Evolutionary conservation across 805 yeast genomes (phyloP), one percentile per base, ranked within the genome.

Genomic region (Candida maris): DNA sequence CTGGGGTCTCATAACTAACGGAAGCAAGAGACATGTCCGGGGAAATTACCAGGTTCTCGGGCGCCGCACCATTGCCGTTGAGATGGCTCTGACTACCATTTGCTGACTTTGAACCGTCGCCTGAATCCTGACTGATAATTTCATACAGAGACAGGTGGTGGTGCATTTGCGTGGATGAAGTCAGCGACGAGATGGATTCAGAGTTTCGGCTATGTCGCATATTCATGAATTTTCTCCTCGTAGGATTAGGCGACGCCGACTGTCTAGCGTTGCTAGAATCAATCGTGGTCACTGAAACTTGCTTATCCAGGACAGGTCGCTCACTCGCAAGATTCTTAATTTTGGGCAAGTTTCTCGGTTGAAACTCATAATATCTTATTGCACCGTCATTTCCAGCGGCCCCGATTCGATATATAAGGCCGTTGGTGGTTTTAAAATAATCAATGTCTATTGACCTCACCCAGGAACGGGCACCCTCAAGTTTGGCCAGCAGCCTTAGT

Each of bases 381-480:
- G 61, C 58, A 3, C 79, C 77, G 45, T 77, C 83, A 38, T 76
- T 79, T 7, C 79, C 79, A 14, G 69, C 77, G 9, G 75, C 60
- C 4, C 76, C 77, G 6, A 77, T 56, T 21, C 79, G 55, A 47
- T 76, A 76, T 15, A 57, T 52, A 3, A 62, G 50, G 1, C 65
- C 59, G 17, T 44, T 37, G 3, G 52, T 41, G 2, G 61, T 45
- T 30, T 60, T 54, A 45, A 49, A 60, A 12, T 63, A 58, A 44
- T 74, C 79, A 42, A 75, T 65, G 16, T 59, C 52, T 10, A 77
- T 63, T 4, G 60, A 53, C 18, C 71, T 53, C 4, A 77, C 65
- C 77, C 79, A 77, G 2, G 80, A 71, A 26, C 57, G 50, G 30
- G 75, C 76, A 6, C 82, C 82, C 46, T 67, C 63, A 23, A 64